These are phyloP conservation scores for Lachnellula occidentalis DNA, from an alignment of 2,329 filamentous ascomycete genomes.

Conservation along the genomic window DNA sequence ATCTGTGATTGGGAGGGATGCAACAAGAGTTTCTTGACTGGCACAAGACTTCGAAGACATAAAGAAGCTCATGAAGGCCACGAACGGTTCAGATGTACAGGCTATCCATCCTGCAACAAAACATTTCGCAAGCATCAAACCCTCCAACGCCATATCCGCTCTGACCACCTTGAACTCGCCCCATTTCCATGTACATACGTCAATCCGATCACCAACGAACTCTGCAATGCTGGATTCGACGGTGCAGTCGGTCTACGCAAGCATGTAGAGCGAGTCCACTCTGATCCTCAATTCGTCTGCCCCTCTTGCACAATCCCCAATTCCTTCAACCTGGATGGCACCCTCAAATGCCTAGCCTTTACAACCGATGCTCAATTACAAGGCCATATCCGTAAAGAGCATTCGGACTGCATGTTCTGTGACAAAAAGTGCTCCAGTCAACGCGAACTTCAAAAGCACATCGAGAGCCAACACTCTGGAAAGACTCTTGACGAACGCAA, in stretches of 20 bases:
- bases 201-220: conserved; percentile 44
- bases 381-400: conserved; percentile 65
- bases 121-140: conserved; percentile 86
- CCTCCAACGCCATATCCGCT: conserved; percentile 73
- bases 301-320: conserved; percentile 55
- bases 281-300: conserved; percentile 68
- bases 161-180: conserved; percentile 65
- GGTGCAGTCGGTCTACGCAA: conserved; percentile 64
- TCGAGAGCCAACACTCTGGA: conserved; percentile 70
- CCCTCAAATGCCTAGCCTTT: conserved; percentile 52
- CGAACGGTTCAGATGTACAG: conserved; percentile 69
- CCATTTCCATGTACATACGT: conserved; percentile 65
- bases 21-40: conserved; percentile 75
- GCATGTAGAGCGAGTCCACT: conserved; percentile 67
- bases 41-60: conserved; percentile 71
- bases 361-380: conserved; percentile 66
- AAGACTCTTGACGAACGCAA: conserved; percentile 57
- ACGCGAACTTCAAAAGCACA: conserved; percentile 66
- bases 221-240: conserved; percentile 67
- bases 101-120: conserved; percentile 64
- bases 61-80: conserved; percentile 71
- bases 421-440: conserved; percentile 60
- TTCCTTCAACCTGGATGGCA: conserved; percentile 33
- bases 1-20: conserved; percentile 68
- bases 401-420: conserved; percentile 74